Conservation (phyloP, 371 early-diverging fungal genomes). For the Mucor mucedo region DNA sequence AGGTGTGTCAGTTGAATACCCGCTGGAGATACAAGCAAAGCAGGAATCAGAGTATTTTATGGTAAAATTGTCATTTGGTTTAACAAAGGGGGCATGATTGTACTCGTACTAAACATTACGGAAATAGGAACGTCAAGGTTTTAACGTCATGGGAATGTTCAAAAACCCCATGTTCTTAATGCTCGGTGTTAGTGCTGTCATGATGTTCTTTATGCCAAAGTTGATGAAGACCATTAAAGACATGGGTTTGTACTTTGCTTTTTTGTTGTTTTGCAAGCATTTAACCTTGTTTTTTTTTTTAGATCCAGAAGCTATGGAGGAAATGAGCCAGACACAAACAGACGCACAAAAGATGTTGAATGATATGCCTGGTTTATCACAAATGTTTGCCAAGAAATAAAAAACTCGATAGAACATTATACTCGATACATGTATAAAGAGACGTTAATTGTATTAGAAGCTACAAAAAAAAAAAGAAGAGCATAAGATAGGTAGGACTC, state of each 20-base stretch:
- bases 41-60: slow-evolving; percentile 53
- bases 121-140: slow-evolving; percentile 47
- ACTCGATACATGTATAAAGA: too few species aligned
- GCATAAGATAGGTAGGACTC: too few species aligned
- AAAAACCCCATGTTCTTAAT: slow-evolving; percentile 60
- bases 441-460: too few species aligned
- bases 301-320: slow-evolving; percentile 51
- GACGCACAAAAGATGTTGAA: slow-evolving; percentile 47
- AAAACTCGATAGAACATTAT: neutral
- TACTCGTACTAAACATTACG: neutral
- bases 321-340: slow-evolving; percentile 40
- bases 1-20: slow-evolving; percentile 42
- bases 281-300: neutral
- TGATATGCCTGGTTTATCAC: slow-evolving; percentile 47
- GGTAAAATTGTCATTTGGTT: slow-evolving; percentile 25
- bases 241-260: slow-evolving; percentile 35
- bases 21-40: slow-evolving; percentile 49
- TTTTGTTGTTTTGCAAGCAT: neutral
- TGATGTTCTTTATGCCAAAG: slow-evolving; percentile 55
- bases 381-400: slow-evolving; percentile 36
- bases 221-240: slow-evolving; percentile 41
- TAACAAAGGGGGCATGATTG: neutral
- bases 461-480: too few species aligned
- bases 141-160: slow-evolving; percentile 50
- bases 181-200: slow-evolving; percentile 49